Percentiles rank a stretch among this genome's conserved stretches.
Evolutionary conservation across 345 rosid genomes (phyloP).

Genomic region (Chamaenerion angustifolium): DNA sequence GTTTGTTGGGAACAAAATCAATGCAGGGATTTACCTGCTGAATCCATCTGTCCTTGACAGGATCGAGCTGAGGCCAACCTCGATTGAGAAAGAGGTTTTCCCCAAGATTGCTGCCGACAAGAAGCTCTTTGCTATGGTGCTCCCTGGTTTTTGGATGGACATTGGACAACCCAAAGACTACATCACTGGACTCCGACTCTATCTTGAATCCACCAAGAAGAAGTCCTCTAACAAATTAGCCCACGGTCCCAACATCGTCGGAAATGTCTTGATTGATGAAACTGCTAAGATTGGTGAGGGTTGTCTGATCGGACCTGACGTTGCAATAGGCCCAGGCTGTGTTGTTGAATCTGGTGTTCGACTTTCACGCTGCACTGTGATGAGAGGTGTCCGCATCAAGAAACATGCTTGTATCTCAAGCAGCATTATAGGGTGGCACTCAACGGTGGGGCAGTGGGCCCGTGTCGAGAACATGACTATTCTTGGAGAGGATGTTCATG

Average conservation of each 20-base stretch:
- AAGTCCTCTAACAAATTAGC: constrained; percentile 50
- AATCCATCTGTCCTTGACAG: constrained; percentile 81
- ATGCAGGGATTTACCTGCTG: constrained; percentile 87
- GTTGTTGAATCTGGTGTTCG: constrained; percentile 89
- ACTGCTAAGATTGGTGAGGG: constrained; percentile 90
- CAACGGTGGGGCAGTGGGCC: constrained; percentile 93
- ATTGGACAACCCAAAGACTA: constrained; percentile 96
- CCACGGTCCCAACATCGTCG: constrained; percentile 50
- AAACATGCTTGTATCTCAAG: constrained; percentile 89
- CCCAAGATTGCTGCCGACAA: constrained; percentile 75
- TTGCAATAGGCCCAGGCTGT: constrained; percentile 92
- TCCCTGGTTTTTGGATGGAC: constrained; percentile 99
- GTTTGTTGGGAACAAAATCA: constrained; percentile 95
- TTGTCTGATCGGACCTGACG: constrained; percentile 92
- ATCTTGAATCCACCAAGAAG: constrained; percentile 76
- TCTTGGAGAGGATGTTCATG: constrained; percentile 93
- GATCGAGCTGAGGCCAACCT: constrained; percentile 86
- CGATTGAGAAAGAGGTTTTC: constrained; percentile 93
- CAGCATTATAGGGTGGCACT: constrained; percentile 97
- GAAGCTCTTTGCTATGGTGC: constrained; percentile 81
- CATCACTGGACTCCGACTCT: constrained; percentile 85
- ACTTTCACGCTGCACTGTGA: constrained; percentile 85
- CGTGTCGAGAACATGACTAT: constrained; percentile 97
- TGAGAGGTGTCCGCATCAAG: constrained; percentile 94
- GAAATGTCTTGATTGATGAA: constrained; percentile 78